Percentiles rank a stretch among this genome's conserved stretches.
Evolutionary conservation across 306 rosid genomes (phyloP).

Genomic region (Corylus heterophylla): DNA sequence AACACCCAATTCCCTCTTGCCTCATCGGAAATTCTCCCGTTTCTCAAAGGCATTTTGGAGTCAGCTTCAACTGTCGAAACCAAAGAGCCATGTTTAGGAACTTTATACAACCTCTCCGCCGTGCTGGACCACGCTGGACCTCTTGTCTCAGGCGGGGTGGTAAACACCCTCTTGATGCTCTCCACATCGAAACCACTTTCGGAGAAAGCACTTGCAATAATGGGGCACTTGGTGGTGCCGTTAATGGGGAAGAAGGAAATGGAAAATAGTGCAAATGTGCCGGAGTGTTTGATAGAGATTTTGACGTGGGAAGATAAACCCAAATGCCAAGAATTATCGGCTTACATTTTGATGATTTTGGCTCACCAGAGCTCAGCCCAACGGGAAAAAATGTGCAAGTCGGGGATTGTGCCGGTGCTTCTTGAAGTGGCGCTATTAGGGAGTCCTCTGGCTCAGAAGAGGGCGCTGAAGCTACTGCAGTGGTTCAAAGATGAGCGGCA

Average conservation of each 20-base stretch:
- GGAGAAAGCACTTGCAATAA: conserved; percentile 74
- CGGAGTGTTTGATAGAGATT: conserved; percentile 61
- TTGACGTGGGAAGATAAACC: conserved; percentile 88
- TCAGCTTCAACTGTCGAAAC: conserved; percentile 47
- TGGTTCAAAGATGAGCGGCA: conserved; percentile 90
- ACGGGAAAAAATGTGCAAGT: conserved; percentile 66
- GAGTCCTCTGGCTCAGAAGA: conserved; percentile 77
- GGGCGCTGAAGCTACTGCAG: conserved; percentile 77
- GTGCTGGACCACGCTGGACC: conserved; percentile 61
- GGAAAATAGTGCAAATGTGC: conserved; percentile 61
- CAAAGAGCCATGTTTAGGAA: conserved; percentile 57
- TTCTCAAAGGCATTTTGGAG: conserved; percentile 44
- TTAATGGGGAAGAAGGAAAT: conserved; percentile 77
- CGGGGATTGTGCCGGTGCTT: conserved; percentile 70
- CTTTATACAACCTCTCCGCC: conserved; percentile 68
- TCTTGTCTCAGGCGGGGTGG: conserved; percentile 63
- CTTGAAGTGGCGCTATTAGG: conserved; percentile 84
- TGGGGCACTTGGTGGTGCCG: conserved; percentile 82
- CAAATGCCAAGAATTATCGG: conserved; percentile 78
- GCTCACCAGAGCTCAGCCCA: conserved; percentile 88
- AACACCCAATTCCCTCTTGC: conserved; percentile 55
- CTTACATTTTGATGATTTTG: conserved; percentile 79
- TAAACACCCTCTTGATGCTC: conserved; percentile 50
- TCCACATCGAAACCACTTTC: conserved; percentile 47
- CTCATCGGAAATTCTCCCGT: conserved; percentile 55